Conservation (phyloP, 805 yeast species). For the Millerozyma acaciae region DNA sequence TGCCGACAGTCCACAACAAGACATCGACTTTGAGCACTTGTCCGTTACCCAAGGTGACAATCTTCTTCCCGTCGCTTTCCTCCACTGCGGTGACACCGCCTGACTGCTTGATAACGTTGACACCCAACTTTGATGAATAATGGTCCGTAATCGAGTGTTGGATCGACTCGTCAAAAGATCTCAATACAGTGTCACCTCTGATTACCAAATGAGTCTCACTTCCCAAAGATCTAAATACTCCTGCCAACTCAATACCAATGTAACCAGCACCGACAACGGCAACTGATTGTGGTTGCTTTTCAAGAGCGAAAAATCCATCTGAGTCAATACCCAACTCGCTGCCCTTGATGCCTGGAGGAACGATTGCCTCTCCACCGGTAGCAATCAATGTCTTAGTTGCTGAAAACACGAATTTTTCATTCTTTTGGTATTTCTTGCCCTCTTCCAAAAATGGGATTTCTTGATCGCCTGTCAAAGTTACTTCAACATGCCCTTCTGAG, state of each 20-base stretch:
- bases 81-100: constrained; percentile 39
- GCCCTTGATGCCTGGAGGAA: constrained; percentile 72
- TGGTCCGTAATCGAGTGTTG: constrained; percentile 75
- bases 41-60: constrained; percentile 37
- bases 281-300: constrained; percentile 81
- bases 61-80: constrained; percentile 31
- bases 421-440: constrained; percentile 33
- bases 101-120: constrained; percentile 70
- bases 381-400: constrained; percentile 87
- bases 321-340: constrained; percentile 80
- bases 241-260: constrained; percentile 93
- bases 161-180: constrained; percentile 81
- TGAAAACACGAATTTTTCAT: constrained; percentile 58
- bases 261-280: constrained; percentile 98
- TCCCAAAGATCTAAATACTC: constrained; percentile 87
- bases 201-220: constrained; percentile 82
- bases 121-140: constrained; percentile 72
- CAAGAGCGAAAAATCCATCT: constrained; percentile 85
- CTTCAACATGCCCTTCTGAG: constrained; percentile 70
- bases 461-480: constrained; percentile 45
- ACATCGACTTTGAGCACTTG: constrained; percentile 58
- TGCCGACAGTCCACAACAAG: constrained; percentile 91
- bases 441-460: constrained; percentile 30
- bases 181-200: constrained; percentile 86
- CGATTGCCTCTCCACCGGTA: constrained; percentile 83